Conservation (phyloP, 192 early-diverging fungal species). For the Anaeromyces robustus region DNA sequence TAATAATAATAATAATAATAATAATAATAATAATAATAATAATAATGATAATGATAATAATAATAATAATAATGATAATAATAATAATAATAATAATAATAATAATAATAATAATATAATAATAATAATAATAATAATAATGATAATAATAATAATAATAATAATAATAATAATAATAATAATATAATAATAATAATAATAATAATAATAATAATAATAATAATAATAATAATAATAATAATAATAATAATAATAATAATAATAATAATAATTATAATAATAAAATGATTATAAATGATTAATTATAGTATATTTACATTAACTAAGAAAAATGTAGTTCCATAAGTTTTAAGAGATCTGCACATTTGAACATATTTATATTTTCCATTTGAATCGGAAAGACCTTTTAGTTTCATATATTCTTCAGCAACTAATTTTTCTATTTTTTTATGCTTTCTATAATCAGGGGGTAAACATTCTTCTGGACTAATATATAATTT, state of each 20-base stretch:
- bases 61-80: not conserved
- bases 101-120: constrained; percentile 1
- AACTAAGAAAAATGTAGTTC: constrained; percentile 39
- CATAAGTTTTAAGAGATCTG: constrained; percentile 38
- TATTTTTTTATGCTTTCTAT: constrained; percentile 23
- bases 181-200: constrained; percentile 1
- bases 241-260: not conserved
- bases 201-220: not conserved
- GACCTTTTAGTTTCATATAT: constrained; percentile 34
- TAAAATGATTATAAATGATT: not conserved
- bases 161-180: not conserved
- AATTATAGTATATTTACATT: constrained; percentile 13
- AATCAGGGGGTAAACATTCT: constrained; percentile 33
- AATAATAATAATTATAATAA: not conserved
- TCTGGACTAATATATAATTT: not conserved
- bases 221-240: not conserved
- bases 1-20: not conserved
- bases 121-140: not conserved
- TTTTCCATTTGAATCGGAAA: constrained; percentile 36
- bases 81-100: constrained; percentile 1
- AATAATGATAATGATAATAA: not conserved
- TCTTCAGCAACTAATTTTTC: constrained; percentile 30
- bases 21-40: not conserved
- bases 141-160: not conserved
- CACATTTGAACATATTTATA: constrained; percentile 39